Evolutionary conservation across 345 rosid genomes (phyloP).

Genomic region (Pistacia integerrima): DNA sequence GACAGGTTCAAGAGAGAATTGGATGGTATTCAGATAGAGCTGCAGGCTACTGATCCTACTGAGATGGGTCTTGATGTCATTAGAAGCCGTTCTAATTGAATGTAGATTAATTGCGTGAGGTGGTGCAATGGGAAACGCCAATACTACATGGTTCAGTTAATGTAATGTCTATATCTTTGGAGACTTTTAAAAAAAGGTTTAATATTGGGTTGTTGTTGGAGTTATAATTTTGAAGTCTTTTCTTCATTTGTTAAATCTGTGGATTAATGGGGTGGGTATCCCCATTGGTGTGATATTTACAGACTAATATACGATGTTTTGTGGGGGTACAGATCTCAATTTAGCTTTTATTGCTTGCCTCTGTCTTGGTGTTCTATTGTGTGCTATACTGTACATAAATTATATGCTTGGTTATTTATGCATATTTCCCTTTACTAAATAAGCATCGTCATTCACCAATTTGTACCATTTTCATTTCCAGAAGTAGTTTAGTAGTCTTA

Average conservation of each 20-base stretch:
- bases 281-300: constrained; percentile 33
- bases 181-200: constrained; percentile 26
- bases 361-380: not conserved
- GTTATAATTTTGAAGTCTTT: constrained; percentile 11
- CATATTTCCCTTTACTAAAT: not conserved
- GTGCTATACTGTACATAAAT: not conserved
- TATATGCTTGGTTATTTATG: not conserved
- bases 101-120: constrained; percentile 8
- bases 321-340: constrained; percentile 28
- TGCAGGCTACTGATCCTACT: constrained; percentile 75
- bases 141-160: constrained; percentile 21
- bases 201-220: constrained; percentile 27
- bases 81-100: constrained; percentile 54
- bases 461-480: not conserved
- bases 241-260: constrained; percentile 27
- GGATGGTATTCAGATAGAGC: constrained; percentile 65
- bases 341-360: not conserved
- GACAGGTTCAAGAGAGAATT: constrained; percentile 69
- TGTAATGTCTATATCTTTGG: constrained; percentile 38
- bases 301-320: constrained; percentile 33
- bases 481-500: not conserved
- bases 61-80: constrained; percentile 75
- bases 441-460: not conserved
- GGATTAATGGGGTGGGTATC: constrained; percentile 35
- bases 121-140: constrained; percentile 19